phyloP scores from a whole-genome alignment of 306 rosid genomes.

The Aeschynomene evenia region DNA sequence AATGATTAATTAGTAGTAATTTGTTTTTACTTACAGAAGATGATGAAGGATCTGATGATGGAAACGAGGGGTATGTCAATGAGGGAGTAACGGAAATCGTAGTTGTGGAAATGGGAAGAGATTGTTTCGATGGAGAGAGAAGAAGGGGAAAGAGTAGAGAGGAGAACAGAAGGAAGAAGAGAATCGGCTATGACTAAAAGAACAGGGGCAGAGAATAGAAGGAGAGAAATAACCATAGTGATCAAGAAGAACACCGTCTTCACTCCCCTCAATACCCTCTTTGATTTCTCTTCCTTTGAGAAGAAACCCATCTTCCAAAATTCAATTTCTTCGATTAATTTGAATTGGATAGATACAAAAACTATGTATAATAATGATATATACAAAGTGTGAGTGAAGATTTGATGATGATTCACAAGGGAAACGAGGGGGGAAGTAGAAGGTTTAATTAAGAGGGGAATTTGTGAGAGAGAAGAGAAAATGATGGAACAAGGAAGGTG shows the following conservation, averaged over 20 bases:
- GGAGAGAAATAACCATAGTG: constrained; percentile 76
- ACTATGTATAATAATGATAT: too few relatives aligned
- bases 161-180: constrained; percentile 74
- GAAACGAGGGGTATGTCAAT: constrained; percentile 88
- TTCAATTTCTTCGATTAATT: not conserved
- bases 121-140: constrained; percentile 48
- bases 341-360: not conserved
- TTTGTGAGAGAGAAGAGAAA: not conserved
- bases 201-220: constrained; percentile 80
- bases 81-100: constrained; percentile 84
- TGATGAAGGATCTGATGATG: constrained; percentile 67
- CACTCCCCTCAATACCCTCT: constrained; percentile 57
- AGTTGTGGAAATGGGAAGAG: constrained; percentile 63
- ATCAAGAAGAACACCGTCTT: constrained; percentile 82
- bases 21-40: constrained; percentile 92
- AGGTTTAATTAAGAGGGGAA: not conserved
- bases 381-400: constrained; percentile 6
- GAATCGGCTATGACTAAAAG: constrained; percentile 71
- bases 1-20: too few relatives aligned
- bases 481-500: constrained; percentile 30
- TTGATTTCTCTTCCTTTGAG: constrained; percentile 71
- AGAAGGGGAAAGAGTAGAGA: constrained; percentile 59
- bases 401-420: constrained; percentile 14
- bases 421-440: not conserved
- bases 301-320: constrained; percentile 64